Evolutionary conservation across 148 eudicot species (phyloP), one percentile per base, ranked within the genome.

Genomic region (Salicornia ramosissima): DNA sequence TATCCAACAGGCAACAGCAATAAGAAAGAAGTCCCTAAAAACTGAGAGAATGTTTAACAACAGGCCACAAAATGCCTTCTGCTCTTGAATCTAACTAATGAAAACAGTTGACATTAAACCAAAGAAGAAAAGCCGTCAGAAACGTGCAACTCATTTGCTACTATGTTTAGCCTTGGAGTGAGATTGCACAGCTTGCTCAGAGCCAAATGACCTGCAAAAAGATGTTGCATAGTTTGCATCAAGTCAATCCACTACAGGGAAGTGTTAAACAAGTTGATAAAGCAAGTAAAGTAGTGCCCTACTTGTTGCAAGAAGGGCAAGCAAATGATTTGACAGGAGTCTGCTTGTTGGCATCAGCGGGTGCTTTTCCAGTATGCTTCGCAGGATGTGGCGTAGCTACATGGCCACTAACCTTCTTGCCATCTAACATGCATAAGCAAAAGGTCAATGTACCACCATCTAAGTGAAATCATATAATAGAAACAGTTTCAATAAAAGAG

Each of bases 361-460:
- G 80, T 29, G 83, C 72, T 77, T 90, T 90, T 22, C 84, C 90
- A 47, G 88, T 76, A 60, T 86, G 81, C 66, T 90, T 90, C 26
- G 89, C 73, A 3, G 96, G 96, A 77, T 90, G 73, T 36, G 96
- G 96, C 1, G 92, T 90, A 21, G 82, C 92, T 34, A 90, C 86
- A 77, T 84, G 92, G 22, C 15, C 87, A 45, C 72, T 73, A 24
- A 59, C 71, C 74, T 90, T 86, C 80, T 86, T 90, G 63, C 86
- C 86, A 57, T 84, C 96, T 55, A 65, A 24, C 14, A 64, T 10
- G 25, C 28, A 51, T 39, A 19, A 25, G 49, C 28, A 6, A 46
- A 25, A 10, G 26, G n/a, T 61, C 49, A 72, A 18, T 15, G 45
- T 15, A 56, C 61, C 65, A 34, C 28, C 21, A 60, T 46, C 10